phyloP scores from a whole-genome alignment of 148 eudicot species.

The Mesembryanthemum crystallinum region DNA sequence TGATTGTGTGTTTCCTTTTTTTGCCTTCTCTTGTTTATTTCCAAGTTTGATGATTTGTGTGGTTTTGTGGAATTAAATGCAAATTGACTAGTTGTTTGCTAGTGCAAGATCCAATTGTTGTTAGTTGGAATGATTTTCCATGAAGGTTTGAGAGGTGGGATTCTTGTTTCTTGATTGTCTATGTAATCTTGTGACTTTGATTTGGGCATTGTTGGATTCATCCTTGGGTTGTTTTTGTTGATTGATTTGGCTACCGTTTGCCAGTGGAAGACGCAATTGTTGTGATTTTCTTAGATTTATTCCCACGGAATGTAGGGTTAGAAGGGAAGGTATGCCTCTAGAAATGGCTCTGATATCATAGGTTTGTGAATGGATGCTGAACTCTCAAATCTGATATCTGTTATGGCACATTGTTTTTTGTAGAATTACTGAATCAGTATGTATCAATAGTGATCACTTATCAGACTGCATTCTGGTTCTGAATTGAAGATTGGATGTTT shows the following conservation, averaged over 20 bases:
- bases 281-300: not conserved
- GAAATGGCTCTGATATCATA: not conserved
- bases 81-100: not conserved
- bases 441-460: not conserved
- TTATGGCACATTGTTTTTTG: not conserved
- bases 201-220: conserved; percentile 1
- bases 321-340: not conserved
- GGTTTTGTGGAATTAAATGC: not conserved
- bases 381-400: not conserved
- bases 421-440: not conserved
- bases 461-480: not conserved
- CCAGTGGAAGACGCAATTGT: not conserved
- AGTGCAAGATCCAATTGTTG: not conserved
- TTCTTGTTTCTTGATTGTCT: not conserved
- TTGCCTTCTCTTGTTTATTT: not conserved
- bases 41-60: not conserved
- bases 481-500: not conserved
- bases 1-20: not conserved
- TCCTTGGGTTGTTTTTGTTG: not conserved
- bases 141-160: not conserved
- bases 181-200: not conserved
- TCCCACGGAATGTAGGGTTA: not conserved
- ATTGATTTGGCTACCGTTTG: not conserved
- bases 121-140: not conserved
- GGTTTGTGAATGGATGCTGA: not conserved